Base-by-base conservation (phyloP, 129 eudicot species). In the Lonicera japonica region DNA sequence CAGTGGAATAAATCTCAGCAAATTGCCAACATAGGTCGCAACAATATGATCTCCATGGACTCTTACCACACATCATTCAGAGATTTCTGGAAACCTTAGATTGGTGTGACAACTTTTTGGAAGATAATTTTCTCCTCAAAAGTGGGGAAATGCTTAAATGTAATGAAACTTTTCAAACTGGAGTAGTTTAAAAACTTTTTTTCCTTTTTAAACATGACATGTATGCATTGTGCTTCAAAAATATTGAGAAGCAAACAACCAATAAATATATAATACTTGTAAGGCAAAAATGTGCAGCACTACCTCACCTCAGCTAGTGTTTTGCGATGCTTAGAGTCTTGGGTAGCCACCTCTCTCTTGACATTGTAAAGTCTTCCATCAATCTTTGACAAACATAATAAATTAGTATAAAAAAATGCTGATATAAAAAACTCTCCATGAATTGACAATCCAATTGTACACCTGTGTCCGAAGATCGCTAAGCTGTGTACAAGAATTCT, bases 311-410 rank as follows among this genome's bases (percentile, higher is more conserved):
- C 96, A 22, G 80, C 78, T 72, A 92, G 98, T 38, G 98, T 87
- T 75, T 76, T 82, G 64, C 96, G 78, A 58, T 92, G 96, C 80
- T 82, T 92, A 36, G 90, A 80, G 73, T 92, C 98, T 75, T 92
- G 98, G 58, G 81, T 61, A 50, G 86, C 67, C 68, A 92, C 98
- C 38, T 92, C 98, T 68, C 76, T 92, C 66, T 82, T 87, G 34
- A 87, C 84, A 78, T 81, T 79, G 77, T 60, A 64, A 64, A 92
- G 86, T 59, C 73, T 82, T 68, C 84, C 83, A 59, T 92, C 98
- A 72, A 85, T 75, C 98, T 92, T 70, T 50, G 14, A 65, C 60
- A 21, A 56, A 45, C 73, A 64, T 69, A 56, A 34, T 64, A 68
- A 55, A 65, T 56, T 20, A 67, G 74, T 72, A 56, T 65, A 63